Evolutionary conservation across 1,139 yeast species (phyloP).

Genomic region (Saccharomycopsis hybrid): DNA sequence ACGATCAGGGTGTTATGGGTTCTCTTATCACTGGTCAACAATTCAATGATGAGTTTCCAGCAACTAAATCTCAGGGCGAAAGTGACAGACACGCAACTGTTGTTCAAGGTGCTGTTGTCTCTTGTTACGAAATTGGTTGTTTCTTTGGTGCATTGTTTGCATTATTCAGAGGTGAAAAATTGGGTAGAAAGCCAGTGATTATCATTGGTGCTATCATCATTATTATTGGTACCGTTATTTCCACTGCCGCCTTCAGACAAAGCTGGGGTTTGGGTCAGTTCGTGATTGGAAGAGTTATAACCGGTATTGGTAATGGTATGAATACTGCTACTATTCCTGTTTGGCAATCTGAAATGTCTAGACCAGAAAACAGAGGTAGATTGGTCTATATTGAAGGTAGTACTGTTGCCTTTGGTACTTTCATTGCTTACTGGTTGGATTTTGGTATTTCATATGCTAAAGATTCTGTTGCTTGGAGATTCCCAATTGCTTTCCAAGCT

Average conservation of each 20-base stretch:
- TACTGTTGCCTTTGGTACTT: constrained; percentile 64
- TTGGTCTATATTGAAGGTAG: constrained; percentile 68
- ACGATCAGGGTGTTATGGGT: constrained; percentile 77
- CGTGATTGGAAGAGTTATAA: constrained; percentile 64
- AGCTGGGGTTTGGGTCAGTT: constrained; percentile 55
- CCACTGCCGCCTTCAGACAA: constrained; percentile 49
- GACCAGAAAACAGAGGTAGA: constrained; percentile 65
- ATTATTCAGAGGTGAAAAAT: constrained; percentile 52
- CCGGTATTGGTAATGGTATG: constrained; percentile 78
- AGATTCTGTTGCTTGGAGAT: constrained; percentile 44
- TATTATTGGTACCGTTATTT: constrained; percentile 57
- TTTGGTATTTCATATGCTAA: constrained; percentile 59
- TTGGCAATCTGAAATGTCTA: constrained; percentile 76
- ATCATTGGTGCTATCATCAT: constrained; percentile 53
- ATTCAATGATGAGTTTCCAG: constrained; percentile 54
- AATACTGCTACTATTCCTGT: constrained; percentile 77
- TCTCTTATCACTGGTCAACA: constrained; percentile 59
- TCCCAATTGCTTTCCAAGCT: constrained; percentile 41
- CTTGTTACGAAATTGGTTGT: constrained; percentile 73
- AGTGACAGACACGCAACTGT: constrained; percentile 35
- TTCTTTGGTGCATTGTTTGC: constrained; percentile 67
- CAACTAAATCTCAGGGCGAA: constrained; percentile 33
- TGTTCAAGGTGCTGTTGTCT: constrained; percentile 62
- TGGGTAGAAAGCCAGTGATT: constrained; percentile 64
- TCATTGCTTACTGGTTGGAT: constrained; percentile 71